These are phyloP conservation scores for Trypanosoma avium DNA, from an alignment of 208 protist genomes.

Conservation along the genomic window DNA sequence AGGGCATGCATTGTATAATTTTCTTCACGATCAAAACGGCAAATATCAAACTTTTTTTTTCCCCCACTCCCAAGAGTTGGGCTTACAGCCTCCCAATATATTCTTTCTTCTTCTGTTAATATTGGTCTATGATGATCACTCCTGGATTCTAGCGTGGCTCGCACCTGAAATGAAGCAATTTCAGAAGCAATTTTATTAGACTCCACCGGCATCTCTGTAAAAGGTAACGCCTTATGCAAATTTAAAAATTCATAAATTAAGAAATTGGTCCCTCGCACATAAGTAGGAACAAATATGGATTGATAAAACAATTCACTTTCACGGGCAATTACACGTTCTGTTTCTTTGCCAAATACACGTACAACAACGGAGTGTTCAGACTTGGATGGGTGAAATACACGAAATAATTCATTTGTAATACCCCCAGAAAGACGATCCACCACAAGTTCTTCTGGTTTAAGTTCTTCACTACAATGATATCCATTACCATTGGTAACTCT, in stretches of 20 bases:
- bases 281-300: conserved; percentile 80
- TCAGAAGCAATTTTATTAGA: conserved; percentile 48
- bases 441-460: conserved; percentile 18
- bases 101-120: conserved; percentile 34
- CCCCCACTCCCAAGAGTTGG: not conserved
- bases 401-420: conserved; percentile 90
- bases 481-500: not conserved
- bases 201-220: conserved; percentile 61
- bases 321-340: conserved; percentile 84
- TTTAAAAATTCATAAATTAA: conserved; percentile 82
- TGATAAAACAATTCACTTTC: conserved; percentile 91
- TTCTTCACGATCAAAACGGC: conserved; percentile 67
- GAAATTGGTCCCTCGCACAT: conserved; percentile 77
- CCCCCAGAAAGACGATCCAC: conserved; percentile 76
- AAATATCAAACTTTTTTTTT: not conserved
- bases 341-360: conserved; percentile 89
- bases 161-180: conserved; percentile 75
- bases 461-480: not conserved
- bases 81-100: conserved; percentile 11
- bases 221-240: conserved; percentile 61
- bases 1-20: conserved; percentile 81
- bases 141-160: conserved; percentile 60
- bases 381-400: conserved; percentile 61
- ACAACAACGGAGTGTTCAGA: conserved; percentile 66
- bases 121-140: conserved; percentile 41